Conservation (phyloP, 1,284 basidiomycete species). For the Bothia castanella region DNA sequence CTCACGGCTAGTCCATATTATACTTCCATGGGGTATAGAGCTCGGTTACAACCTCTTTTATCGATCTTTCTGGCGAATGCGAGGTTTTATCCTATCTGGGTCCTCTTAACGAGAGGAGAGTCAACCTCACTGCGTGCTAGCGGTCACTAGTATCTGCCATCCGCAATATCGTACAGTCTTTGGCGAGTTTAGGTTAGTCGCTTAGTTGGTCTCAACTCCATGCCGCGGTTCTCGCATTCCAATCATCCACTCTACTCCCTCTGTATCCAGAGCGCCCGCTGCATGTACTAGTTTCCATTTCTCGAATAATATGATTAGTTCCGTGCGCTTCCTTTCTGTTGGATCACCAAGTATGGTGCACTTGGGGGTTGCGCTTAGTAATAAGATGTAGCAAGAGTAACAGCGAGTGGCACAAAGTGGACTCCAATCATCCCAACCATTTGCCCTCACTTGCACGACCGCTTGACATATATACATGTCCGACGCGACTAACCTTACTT, state of each 20-base stretch:
- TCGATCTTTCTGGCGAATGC: background rate
- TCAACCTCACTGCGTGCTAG: too few relatives aligned
- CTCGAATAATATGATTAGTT: background rate
- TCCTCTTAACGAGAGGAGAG: too few relatives aligned
- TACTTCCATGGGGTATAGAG: too few relatives aligned
- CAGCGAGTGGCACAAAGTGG: too few relatives aligned
- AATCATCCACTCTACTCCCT: background rate
- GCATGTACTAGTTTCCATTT: background rate
- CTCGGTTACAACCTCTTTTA: too few relatives aligned
- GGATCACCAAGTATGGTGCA: background rate
- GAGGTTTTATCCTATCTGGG: background rate
- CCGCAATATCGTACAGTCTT: too few relatives aligned
- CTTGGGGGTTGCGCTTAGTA: slow-evolving; percentile 26
- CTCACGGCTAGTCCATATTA: slow-evolving; percentile 17
- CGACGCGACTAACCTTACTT: slow-evolving; percentile 43
- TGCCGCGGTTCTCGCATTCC: background rate
- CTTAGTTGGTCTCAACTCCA: background rate
- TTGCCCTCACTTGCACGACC: slow-evolving; percentile 4
- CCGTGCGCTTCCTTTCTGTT: background rate
- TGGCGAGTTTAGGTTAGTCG: too few relatives aligned
- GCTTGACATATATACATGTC: slow-evolving; percentile 42
- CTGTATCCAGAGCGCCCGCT: background rate
- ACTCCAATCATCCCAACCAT: slow-evolving; percentile 2
- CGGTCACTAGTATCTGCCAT: background rate
- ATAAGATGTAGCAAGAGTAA: slow-evolving; percentile 7